Evolutionary conservation across 139 green algal species (phyloP).

Genomic region (Astrephomene gubernaculifera): DNA sequence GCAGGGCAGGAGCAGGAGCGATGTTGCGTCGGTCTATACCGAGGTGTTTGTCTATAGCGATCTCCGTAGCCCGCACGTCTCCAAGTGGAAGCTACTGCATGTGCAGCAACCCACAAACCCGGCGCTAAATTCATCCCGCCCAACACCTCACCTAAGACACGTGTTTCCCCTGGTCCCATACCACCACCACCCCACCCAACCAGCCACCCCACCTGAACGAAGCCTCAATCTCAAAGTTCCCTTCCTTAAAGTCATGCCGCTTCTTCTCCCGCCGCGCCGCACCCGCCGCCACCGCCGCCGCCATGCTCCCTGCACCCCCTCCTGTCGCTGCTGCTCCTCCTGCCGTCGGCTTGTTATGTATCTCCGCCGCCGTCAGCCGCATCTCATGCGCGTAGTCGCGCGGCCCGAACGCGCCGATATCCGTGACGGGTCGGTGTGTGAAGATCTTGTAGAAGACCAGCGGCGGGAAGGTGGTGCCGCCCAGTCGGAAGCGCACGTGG

Average conservation of each 20-base stretch:
- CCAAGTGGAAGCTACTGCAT: too few relatives aligned
- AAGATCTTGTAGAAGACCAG: slow-evolving; percentile 90
- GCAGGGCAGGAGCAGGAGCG: too few relatives aligned
- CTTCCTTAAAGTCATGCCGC: slow-evolving; percentile 42
- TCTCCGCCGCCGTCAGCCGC: neutral
- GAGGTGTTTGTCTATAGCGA: too few relatives aligned
- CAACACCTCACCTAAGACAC: too few relatives aligned
- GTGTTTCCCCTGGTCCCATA: too few relatives aligned
- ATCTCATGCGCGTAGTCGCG: slow-evolving; percentile 64
- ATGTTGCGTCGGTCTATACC: too few relatives aligned
- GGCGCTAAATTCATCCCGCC: too few relatives aligned
- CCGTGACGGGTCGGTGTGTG: slow-evolving; percentile 64
- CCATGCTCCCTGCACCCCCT: neutral
- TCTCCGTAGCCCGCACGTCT: too few relatives aligned
- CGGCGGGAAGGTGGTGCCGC: slow-evolving; percentile 77
- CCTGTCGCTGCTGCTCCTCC: neutral
- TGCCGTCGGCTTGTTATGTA: slow-evolving; percentile 45
- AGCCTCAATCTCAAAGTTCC: slow-evolving; percentile 56
- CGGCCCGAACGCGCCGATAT: slow-evolving; percentile 66
- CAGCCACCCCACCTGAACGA: slow-evolving; percentile 39
- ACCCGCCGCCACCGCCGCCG: neutral
- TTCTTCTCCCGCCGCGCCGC: slow-evolving; percentile 24
- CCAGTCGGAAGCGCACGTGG: slow-evolving; percentile 84
- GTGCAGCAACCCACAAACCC: too few relatives aligned
- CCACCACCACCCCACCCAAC: too few relatives aligned